Evolutionary conservation across 495 filamentous ascomycete genomes (phyloP), one percentile per base, ranked within the genome.

Genomic region (Aspergillus haitiensis): DNA sequence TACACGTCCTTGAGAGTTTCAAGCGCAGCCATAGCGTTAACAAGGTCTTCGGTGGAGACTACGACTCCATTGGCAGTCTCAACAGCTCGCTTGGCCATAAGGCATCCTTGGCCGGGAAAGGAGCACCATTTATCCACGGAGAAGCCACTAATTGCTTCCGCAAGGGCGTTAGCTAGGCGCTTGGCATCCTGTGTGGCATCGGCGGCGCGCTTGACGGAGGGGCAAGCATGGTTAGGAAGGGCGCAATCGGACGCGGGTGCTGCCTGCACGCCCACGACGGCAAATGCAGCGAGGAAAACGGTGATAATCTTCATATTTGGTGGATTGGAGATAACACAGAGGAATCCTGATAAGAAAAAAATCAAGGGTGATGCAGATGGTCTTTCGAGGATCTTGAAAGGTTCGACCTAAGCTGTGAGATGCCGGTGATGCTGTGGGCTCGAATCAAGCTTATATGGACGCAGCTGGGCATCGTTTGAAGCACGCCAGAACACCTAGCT

Each of bases 101-200:
- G 37, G 70, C 80, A 81, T 49, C 69, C 65, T 60, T 80, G 70
- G 15, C 75, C 80, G 40, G 70, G 70, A 48, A 67, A 67, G 36
- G 61, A 60, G 52, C 80, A 80, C 73, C 75, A 77, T 52, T 65
- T 72, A 18, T 61, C 62, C n/a, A 72, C 64, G 27, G 66, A 61
- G 39, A 66, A 63, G 13, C 71, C 67, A 10, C 74, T 66, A 65
- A 78, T 69, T 56, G 79, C 76, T 50, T 78, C 75, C 32, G 77
- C 78, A 31, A 79, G 64, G 42, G 74, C 80, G n/a, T 80, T 75
- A 21, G 80, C 81, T 35, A 78, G 78, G 55, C 81, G 80, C 69
- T 78, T 80, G 60, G 80, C 65, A 45, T 80, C 69, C 18, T 42
- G 37, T 51, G 61, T 60, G 46, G 61, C 70, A 60, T 71, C 72